Conservation (phyloP, 2,329 filamentous ascomycete species). For the Fusarium cicatricum region DNA sequence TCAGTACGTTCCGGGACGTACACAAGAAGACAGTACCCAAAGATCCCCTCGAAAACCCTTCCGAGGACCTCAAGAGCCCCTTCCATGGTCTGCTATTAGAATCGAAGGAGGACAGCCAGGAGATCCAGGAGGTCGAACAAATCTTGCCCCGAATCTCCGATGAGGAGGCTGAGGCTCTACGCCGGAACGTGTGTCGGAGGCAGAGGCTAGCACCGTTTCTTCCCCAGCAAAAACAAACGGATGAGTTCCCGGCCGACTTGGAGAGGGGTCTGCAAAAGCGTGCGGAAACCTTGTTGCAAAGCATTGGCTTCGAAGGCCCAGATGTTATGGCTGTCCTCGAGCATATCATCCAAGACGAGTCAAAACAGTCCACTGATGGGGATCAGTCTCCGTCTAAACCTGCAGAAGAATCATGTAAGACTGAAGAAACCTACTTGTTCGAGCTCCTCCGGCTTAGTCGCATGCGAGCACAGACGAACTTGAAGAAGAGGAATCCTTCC, state of each 20-base stretch:
- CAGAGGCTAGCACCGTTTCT: not conserved
- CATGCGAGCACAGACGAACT: not conserved
- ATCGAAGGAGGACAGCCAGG: no score
- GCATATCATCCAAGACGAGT: not conserved
- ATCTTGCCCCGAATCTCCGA: not conserved
- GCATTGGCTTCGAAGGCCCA: not conserved
- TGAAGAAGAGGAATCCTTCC: not conserved
- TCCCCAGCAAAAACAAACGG: not conserved
- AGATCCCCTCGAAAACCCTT: no score
- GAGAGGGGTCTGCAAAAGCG: not conserved
- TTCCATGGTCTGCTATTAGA: not conserved
- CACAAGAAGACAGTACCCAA: no score
- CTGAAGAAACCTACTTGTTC: not conserved
- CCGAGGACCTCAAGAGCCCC: no score
- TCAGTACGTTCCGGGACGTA: not conserved
- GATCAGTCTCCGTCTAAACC: no score
- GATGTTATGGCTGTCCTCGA: not conserved
- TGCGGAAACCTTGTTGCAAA: not conserved
- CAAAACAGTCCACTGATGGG: no score
- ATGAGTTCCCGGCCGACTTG: not conserved
- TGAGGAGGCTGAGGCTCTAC: not conserved
- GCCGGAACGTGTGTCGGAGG: conserved; percentile 9
- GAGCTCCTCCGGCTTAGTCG: not conserved
- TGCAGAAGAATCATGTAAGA: no score
- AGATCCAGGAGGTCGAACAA: not conserved